phyloP scores from a whole-genome alignment of 257 asterid genomes.

The Anisodus tanguticus region DNA sequence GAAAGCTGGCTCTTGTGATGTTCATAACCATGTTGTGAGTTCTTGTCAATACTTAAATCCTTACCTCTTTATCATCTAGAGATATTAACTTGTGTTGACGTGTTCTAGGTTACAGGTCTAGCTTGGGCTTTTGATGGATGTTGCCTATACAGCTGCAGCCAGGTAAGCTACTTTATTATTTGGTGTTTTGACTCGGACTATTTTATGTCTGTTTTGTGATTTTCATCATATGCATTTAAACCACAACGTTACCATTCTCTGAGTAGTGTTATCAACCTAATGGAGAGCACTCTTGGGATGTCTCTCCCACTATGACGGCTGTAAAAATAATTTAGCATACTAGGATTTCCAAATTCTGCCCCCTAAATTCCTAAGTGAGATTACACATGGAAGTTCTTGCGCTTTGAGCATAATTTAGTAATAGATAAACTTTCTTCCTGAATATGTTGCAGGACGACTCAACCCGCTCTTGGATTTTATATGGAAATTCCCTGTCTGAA shows the following conservation, averaged over 20 bases:
- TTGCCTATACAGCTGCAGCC: constrained; percentile 95
- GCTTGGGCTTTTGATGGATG: constrained; percentile 88
- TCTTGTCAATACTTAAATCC: constrained; percentile 32
- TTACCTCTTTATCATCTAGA: constrained; percentile 31
- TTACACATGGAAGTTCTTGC: constrained; percentile 4
- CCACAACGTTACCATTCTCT: background rate
- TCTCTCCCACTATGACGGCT: background rate
- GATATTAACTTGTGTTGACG: constrained; percentile 35
- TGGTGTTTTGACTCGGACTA: constrained; percentile 21
- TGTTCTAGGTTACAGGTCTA: constrained; percentile 79
- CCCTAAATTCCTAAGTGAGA: background rate
- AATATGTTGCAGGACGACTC: constrained; percentile 65
- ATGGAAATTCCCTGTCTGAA: constrained; percentile 53
- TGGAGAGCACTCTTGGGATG: constrained; percentile 15
- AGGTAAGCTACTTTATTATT: constrained; percentile 52
- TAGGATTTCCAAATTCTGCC: background rate
- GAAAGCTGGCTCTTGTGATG: constrained; percentile 55
- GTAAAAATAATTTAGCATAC: background rate
- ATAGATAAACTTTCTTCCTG: constrained; percentile 25
- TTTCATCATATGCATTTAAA: background rate
- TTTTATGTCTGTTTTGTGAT: background rate
- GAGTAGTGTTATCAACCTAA: background rate
- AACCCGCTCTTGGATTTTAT: constrained; percentile 70
- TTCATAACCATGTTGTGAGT: constrained; percentile 76
- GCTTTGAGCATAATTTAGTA: background rate